Evolutionary conservation across 2,329 filamentous ascomycete genomes (phyloP).

Genomic region (Trichoderma citrinoviride): DNA sequence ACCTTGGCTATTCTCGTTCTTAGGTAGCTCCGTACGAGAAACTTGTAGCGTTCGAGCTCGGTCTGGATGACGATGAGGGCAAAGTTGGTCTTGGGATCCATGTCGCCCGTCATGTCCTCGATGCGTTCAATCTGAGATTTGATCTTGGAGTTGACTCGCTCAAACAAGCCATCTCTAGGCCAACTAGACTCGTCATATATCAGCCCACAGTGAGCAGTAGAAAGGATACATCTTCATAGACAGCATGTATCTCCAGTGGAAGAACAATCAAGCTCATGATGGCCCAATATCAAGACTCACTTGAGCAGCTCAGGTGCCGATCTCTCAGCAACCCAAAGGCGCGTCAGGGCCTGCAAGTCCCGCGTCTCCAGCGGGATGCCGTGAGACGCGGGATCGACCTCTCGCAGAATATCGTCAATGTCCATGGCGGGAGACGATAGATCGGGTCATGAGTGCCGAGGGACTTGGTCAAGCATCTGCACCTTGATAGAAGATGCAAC

Average conservation of each 20-base stretch:
- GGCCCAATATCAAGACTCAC: constrained; percentile 46
- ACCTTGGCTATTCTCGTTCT: constrained; percentile 86
- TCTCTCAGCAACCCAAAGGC: constrained; percentile 90
- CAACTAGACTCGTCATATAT: constrained; percentile 42
- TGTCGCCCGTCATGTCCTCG: constrained; percentile 75
- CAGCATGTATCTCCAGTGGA: background rate
- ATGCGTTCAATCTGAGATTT: constrained; percentile 68
- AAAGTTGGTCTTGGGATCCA: constrained; percentile 91
- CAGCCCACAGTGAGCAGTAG: background rate
- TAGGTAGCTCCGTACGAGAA: constrained; percentile 78
- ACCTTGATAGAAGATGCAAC: background rate
- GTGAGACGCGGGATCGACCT: constrained; percentile 62
- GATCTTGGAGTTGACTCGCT: constrained; percentile 73
- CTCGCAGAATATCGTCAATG: constrained; percentile 75
- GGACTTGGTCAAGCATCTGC: background rate
- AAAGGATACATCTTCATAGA: background rate
- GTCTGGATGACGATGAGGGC: constrained; percentile 93
- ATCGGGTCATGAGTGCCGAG: background rate
- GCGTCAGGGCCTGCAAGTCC: constrained; percentile 85
- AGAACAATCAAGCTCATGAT: too few species aligned
- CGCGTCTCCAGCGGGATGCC: constrained; percentile 57
- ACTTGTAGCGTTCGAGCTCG: constrained; percentile 92
- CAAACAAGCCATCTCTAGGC: constrained; percentile 71
- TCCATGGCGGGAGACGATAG: constrained; percentile 53
- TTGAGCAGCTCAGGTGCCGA: constrained; percentile 84